Conservation (phyloP, 2,329 filamentous ascomycete species). For the Thyridium curvatum region DNA sequence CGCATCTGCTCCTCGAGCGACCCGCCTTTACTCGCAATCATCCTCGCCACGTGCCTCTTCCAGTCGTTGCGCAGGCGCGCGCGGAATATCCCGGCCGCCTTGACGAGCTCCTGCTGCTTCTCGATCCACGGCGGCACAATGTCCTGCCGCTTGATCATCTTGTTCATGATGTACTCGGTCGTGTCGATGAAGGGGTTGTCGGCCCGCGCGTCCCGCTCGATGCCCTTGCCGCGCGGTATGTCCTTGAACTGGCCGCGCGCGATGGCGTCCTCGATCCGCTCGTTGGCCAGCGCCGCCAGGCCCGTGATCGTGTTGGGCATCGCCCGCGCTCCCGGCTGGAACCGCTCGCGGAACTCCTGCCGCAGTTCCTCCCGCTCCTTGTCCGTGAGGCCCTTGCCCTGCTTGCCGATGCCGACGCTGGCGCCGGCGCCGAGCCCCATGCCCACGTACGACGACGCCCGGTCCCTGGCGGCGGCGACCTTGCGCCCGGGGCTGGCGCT, state of each 20-base stretch:
- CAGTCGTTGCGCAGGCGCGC: slow-evolving; percentile 72
- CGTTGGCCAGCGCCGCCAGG: slow-evolving; percentile 77
- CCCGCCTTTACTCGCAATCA: slow-evolving; percentile 73
- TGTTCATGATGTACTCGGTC: slow-evolving; percentile 97
- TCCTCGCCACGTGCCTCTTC: slow-evolving; percentile 72
- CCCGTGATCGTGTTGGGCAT: slow-evolving; percentile 75
- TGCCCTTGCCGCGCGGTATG: slow-evolving; percentile 70
- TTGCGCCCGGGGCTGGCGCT: slow-evolving; percentile 37
- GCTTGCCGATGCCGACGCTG: slow-evolving; percentile 31
- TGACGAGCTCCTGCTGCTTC: slow-evolving; percentile 86
- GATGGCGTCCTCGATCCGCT: slow-evolving; percentile 88
- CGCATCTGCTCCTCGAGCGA: slow-evolving; percentile 66
- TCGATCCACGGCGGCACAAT: slow-evolving; percentile 98
- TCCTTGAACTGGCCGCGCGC: slow-evolving; percentile 82
- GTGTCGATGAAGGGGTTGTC: slow-evolving; percentile 90
- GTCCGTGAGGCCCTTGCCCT: slow-evolving; percentile 54
- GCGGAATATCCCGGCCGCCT: slow-evolving; percentile 64
- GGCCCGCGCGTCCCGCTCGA: slow-evolving; percentile 76
- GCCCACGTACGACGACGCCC: slow-evolving; percentile 43
- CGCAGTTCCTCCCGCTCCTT: slow-evolving; percentile 67
- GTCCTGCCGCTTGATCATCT: slow-evolving; percentile 94
- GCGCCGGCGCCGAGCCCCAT: slow-evolving; percentile 42
- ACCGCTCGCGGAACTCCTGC: slow-evolving; percentile 73
- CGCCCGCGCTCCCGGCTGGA: slow-evolving; percentile 63
- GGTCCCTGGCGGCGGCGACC: slow-evolving; percentile 50